Conservation (phyloP, 2,329 filamentous ascomycete genomes). For the Aspergillus spinulosporus region DNA sequence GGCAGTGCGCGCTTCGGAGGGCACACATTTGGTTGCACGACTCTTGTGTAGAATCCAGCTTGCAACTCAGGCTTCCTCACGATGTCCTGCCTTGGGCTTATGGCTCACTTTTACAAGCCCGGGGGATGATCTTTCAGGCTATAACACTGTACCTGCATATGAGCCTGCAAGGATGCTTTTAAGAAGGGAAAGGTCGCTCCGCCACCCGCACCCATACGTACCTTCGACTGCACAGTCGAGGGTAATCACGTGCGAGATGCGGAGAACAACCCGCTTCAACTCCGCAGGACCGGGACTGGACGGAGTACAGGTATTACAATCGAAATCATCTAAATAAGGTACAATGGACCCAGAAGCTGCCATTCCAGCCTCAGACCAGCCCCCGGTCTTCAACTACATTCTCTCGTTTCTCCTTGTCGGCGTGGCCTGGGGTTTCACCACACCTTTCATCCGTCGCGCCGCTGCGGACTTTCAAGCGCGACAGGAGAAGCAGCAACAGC, state of each 20-base stretch:
- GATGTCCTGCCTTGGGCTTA: neutral
- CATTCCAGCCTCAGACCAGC: slow-evolving; percentile 26
- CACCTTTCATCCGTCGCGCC: slow-evolving; percentile 85
- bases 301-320: neutral
- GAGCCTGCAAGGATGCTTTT: neutral
- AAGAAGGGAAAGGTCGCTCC: neutral
- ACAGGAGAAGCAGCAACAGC: slow-evolving; percentile 30
- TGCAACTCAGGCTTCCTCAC: neutral
- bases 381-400: slow-evolving; percentile 71
- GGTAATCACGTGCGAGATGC: slow-evolving; percentile 1
- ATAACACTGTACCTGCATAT: neutral
- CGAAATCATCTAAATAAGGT: neutral
- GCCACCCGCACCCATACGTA: no score
- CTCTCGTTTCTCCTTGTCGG: slow-evolving; percentile 88
- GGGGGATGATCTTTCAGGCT: neutral
- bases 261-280: neutral
- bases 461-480: slow-evolving; percentile 72
- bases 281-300: neutral
- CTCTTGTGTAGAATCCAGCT: no score
- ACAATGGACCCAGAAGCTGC: slow-evolving; percentile 38
- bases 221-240: no score
- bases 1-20: no score
- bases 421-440: slow-evolving; percentile 89
- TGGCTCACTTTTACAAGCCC: neutral
- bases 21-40: neutral